Conservation (phyloP, 768 basidiomycete species). For the Lentinus brumalis region DNA sequence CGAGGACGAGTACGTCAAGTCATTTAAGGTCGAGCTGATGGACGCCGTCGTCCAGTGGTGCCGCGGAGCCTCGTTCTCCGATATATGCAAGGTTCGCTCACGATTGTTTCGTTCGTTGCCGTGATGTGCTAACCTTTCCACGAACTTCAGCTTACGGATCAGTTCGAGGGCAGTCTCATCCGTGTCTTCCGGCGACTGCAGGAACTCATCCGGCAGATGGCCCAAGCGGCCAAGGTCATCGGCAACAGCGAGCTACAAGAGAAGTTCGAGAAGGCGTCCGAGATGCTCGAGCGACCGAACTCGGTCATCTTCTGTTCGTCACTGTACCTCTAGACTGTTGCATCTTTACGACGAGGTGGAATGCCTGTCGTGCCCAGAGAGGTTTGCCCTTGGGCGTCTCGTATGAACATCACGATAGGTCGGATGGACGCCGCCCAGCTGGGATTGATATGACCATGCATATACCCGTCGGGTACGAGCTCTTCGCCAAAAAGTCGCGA, state of each 20-base stretch:
- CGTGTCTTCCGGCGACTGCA: constrained; percentile 94
- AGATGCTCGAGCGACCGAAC: constrained; percentile 92
- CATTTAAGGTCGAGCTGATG: constrained; percentile 99
- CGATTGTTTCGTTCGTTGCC: background rate
- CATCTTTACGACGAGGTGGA: too few relatives aligned
- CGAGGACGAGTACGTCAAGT: constrained; percentile 93
- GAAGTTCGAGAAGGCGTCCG: constrained; percentile 89
- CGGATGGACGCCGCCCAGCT: too few relatives aligned
- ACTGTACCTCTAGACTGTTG: constrained; percentile 59
- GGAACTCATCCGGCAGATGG: constrained; percentile 96
- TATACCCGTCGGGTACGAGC: too few relatives aligned
- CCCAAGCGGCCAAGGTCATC: constrained; percentile 92
- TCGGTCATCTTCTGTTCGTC: constrained; percentile 93
- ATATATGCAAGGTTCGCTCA: constrained; percentile 83
- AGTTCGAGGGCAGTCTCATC: constrained; percentile 96
- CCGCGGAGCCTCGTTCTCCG: constrained; percentile 93
- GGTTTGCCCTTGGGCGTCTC: too few relatives aligned
- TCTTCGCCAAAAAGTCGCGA: too few relatives aligned
- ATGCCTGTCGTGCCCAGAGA: too few relatives aligned
- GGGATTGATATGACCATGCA: too few relatives aligned
- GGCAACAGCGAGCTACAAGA: constrained; percentile 92
- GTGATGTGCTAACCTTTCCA: constrained; percentile 2
- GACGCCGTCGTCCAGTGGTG: constrained; percentile 98
- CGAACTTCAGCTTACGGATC: constrained; percentile 78
- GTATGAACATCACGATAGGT: too few relatives aligned